These are phyloP conservation scores for Apocynum venetum DNA, from an alignment of 257 asterid genomes.

Conservation along the genomic window DNA sequence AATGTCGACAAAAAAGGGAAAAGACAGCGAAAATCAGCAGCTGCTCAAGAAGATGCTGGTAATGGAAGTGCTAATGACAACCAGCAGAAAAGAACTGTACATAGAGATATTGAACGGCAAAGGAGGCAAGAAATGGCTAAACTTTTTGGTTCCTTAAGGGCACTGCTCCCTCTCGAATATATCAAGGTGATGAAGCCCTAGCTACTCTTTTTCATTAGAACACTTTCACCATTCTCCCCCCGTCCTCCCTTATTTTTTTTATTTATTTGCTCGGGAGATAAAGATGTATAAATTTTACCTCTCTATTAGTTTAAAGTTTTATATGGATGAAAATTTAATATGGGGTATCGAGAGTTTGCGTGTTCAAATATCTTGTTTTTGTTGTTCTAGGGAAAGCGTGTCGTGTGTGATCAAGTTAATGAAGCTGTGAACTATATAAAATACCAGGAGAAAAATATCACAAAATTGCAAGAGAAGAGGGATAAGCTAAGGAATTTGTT, in stretches of 20 bases:
- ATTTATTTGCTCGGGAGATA: too few species aligned
- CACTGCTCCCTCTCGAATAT: constrained; percentile 33
- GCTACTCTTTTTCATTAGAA: neutral
- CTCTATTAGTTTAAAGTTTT: too few species aligned
- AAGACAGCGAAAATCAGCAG: neutral
- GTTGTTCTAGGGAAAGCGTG: constrained; percentile 29
- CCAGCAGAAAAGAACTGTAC: constrained; percentile 18
- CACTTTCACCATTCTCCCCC: too few species aligned
- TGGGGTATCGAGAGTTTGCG: too few species aligned
- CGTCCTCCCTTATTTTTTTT: too few species aligned
- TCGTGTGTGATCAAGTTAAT: constrained; percentile 38
- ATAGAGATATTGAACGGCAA: constrained; percentile 35
- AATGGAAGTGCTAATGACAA: neutral
- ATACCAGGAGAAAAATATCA: constrained; percentile 26
- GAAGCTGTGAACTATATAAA: constrained; percentile 37
- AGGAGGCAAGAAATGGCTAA: constrained; percentile 48
- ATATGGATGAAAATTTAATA: too few species aligned
- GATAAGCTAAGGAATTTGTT: constrained; percentile 11
- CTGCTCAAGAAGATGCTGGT: too few species aligned
- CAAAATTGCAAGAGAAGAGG: constrained; percentile 25
- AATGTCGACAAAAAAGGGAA: neutral
- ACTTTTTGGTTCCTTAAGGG: constrained; percentile 32
- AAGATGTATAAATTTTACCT: too few species aligned
- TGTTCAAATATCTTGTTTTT: too few species aligned
- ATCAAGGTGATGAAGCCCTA: constrained; percentile 25